Evolutionary conservation across 345 rosid species (phyloP).

Genomic region (Boechera stricta): DNA sequence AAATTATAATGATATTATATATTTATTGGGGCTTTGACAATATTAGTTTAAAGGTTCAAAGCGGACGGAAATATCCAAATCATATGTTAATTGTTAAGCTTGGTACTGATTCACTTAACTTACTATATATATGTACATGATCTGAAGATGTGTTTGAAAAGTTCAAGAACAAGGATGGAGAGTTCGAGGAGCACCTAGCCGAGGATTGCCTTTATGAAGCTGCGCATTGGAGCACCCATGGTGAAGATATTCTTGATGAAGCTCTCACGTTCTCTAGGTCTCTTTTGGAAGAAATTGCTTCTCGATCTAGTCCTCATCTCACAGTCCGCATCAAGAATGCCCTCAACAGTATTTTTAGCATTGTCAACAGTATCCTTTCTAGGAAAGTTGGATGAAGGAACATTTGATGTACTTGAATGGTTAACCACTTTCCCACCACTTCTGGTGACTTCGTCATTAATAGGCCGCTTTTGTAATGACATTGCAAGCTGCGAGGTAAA

Average conservation of each 20-base stretch:
- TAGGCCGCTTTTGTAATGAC: neutral
- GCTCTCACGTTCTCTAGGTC: constrained; percentile 22
- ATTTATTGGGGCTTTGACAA: no score
- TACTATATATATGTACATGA: no score
- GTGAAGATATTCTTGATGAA: constrained; percentile 32
- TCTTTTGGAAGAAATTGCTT: neutral
- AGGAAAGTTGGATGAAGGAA: neutral
- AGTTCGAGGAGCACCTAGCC: constrained; percentile 6
- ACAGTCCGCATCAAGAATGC: constrained; percentile 20
- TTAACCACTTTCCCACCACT: constrained; percentile 12
- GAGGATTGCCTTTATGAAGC: constrained; percentile 36
- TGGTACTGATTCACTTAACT: no score
- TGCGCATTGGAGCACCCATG: constrained; percentile 21
- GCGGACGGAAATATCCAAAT: no score
- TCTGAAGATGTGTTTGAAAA: constrained; percentile 26
- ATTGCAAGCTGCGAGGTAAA: constrained; percentile 14
- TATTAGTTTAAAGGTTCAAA: no score
- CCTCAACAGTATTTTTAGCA: neutral
- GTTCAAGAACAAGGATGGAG: constrained; percentile 21
- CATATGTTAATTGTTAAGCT: no score
- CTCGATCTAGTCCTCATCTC: constrained; percentile 10
- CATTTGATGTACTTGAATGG: constrained; percentile 9
- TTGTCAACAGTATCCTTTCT: neutral
- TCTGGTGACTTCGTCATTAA: neutral
- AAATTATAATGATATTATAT: no score